Conservation (phyloP, 208 protist species). For the Wallacemonas sp. region DNA sequence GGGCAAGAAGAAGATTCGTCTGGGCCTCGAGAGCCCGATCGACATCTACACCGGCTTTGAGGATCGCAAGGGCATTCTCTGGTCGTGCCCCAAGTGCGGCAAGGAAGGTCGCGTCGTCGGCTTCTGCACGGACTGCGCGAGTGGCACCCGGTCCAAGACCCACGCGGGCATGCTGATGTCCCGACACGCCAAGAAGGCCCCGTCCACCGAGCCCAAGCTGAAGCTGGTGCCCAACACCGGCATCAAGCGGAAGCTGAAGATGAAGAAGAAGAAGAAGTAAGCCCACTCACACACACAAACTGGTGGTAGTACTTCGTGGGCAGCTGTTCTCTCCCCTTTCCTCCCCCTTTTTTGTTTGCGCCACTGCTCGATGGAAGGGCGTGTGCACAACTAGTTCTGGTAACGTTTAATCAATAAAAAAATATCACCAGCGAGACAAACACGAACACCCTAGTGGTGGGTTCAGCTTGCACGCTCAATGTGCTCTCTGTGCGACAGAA, state of each 20-base stretch:
- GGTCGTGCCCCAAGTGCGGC: slow-evolving; percentile 72
- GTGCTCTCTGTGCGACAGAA: too few relatives aligned
- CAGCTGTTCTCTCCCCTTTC: too few relatives aligned
- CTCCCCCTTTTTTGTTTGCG: too few relatives aligned
- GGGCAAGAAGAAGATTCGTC: slow-evolving; percentile 89
- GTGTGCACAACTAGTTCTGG: neutral
- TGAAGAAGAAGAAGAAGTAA: slow-evolving; percentile 69
- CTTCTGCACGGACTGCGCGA: slow-evolving; percentile 85
- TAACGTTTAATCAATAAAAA: slow-evolving; percentile 12
- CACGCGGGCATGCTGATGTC: slow-evolving; percentile 66
- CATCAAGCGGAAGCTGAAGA: slow-evolving; percentile 46
- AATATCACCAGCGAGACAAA: neutral
- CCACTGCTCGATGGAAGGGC: too few relatives aligned
- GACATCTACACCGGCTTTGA: slow-evolving; percentile 90
- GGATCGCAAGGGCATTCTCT: slow-evolving; percentile 80
- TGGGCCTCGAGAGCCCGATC: slow-evolving; percentile 78
- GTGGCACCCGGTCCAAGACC: slow-evolving; percentile 58
- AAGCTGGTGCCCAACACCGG: slow-evolving; percentile 30
- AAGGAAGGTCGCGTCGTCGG: slow-evolving; percentile 78
- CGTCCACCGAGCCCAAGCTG: slow-evolving; percentile 34
- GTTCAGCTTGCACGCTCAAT: too few relatives aligned
- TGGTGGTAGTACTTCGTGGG: too few relatives aligned
- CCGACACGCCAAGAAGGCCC: slow-evolving; percentile 24
- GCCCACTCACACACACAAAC: too few relatives aligned
- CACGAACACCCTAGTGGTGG: neutral